Evolutionary conservation across 2,329 filamentous ascomycete species (phyloP).

Genomic region (Macrophomina pseudophaseolina): DNA sequence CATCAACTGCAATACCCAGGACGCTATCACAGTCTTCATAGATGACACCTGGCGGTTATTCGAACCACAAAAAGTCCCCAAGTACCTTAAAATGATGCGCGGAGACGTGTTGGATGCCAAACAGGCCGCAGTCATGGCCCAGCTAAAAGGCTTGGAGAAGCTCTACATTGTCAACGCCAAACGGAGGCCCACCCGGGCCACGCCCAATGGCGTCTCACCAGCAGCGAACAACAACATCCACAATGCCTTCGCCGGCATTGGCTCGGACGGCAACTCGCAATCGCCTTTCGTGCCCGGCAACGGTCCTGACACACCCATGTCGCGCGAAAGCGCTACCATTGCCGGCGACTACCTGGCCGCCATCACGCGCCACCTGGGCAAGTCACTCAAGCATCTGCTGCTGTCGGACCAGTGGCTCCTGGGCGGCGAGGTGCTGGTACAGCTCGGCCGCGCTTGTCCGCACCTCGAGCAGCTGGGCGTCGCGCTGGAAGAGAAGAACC

Average conservation of each 20-base stretch:
- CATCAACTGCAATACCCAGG: slow-evolving; percentile 50
- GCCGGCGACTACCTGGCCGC: slow-evolving; percentile 56
- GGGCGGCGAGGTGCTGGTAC: slow-evolving; percentile 53
- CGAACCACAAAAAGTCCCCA: slow-evolving; percentile 34
- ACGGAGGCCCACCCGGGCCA: slow-evolving; percentile 32
- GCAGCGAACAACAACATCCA: slow-evolving; percentile 35
- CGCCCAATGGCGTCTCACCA: slow-evolving; percentile 28
- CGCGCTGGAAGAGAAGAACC: slow-evolving; percentile 60
- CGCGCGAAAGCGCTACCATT: slow-evolving; percentile 29
- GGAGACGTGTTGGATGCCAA: slow-evolving; percentile 55
- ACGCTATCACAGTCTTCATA: slow-evolving; percentile 57
- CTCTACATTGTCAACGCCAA: slow-evolving; percentile 58
- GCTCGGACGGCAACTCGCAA: slow-evolving; percentile 30
- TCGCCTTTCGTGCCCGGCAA: slow-evolving; percentile 31
- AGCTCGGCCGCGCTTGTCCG: slow-evolving; percentile 60
- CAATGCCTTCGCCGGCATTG: slow-evolving; percentile 34
- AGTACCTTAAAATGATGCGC: slow-evolving; percentile 54
- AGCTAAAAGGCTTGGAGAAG: slow-evolving; percentile 53
- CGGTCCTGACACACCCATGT: slow-evolving; percentile 15
- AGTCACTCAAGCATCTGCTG: slow-evolving; percentile 60
- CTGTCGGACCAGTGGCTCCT: slow-evolving; percentile 62
- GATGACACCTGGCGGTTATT: slow-evolving; percentile 59
- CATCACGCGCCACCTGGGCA: slow-evolving; percentile 57
- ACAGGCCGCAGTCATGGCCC: slow-evolving; percentile 49
- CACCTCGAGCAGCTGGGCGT: slow-evolving; percentile 65